Percentiles rank a stretch among this genome's conserved stretches.
phyloP scores from a whole-genome alignment of 2,329 filamentous ascomycete genomes.

The Chrysosphaeria jannelii region DNA sequence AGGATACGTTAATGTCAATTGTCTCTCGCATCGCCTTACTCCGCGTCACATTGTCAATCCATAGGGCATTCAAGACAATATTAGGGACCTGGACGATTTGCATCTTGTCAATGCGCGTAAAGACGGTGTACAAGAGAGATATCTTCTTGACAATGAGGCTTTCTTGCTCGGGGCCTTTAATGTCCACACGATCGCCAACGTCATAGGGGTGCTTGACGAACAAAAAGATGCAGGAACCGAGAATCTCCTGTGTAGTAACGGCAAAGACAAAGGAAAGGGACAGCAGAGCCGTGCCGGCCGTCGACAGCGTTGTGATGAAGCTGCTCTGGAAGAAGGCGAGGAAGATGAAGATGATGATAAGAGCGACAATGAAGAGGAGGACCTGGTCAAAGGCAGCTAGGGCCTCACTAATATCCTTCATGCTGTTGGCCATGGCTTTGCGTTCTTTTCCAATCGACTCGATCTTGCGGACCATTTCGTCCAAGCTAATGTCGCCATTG shows the following conservation, averaged over 20 bases:
- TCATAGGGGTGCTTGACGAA: constrained; percentile 98
- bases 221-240: constrained; percentile 95
- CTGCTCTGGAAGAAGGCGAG: constrained; percentile 67
- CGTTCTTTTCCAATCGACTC: constrained; percentile 60
- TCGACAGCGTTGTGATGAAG: constrained; percentile 62
- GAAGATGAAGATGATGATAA: constrained; percentile 64
- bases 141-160: constrained; percentile 74
- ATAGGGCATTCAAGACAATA: constrained; percentile 69
- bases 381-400: constrained; percentile 75
- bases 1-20: constrained; percentile 51
- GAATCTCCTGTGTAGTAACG: constrained; percentile 69
- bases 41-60: constrained; percentile 81
- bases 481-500: constrained; percentile 81
- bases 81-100: constrained; percentile 68
- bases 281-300: constrained; percentile 69
- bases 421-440: constrained; percentile 69
- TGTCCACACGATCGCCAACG: constrained; percentile 78
- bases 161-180: constrained; percentile 23
- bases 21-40: constrained; percentile 78
- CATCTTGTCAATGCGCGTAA: constrained; percentile 55
- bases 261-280: constrained; percentile 95
- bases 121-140: constrained; percentile 75
- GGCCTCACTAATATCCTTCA: constrained; percentile 93
- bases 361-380: constrained; percentile 47
- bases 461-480: constrained; percentile 79